phyloP scores from a whole-genome alignment of 192 early-diverging fungal species.

The Backusella sp. region DNA sequence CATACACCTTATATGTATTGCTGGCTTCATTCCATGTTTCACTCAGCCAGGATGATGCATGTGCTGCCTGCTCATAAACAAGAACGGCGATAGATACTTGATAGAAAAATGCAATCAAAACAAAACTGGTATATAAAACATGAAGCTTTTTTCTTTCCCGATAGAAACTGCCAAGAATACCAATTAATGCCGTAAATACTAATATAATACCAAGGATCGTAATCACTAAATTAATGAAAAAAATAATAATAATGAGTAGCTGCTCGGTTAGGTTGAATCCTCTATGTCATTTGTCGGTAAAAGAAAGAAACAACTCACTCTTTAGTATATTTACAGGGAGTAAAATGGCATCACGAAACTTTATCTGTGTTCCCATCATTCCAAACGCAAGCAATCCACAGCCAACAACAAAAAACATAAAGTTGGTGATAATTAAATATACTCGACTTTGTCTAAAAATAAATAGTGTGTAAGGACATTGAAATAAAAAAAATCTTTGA shows the following conservation, averaged over 20 bases:
- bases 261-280: not conserved
- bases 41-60: constrained; percentile 7
- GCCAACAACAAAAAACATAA: constrained; percentile 9
- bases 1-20: constrained; percentile 11
- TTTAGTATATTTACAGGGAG: constrained; percentile 21
- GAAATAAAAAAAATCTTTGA: not conserved
- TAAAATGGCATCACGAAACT: constrained; percentile 14
- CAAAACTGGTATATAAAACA: constrained; percentile 17
- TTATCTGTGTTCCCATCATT: constrained; percentile 23
- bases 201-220: constrained; percentile 19
- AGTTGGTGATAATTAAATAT: constrained; percentile 14
- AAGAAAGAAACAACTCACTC: not conserved
- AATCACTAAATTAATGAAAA: constrained; percentile 5
- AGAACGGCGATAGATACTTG: constrained; percentile 13
- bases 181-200: constrained; percentile 14
- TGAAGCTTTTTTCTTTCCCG: constrained; percentile 13
- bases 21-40: constrained; percentile 13
- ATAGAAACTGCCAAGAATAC: constrained; percentile 19
- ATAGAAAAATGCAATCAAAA: constrained; percentile 21
- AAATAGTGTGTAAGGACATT: not conserved
- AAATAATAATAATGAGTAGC: not conserved
- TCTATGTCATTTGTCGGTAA: too few species aligned
- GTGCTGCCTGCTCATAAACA: constrained; percentile 25
- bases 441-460: constrained; percentile 9
- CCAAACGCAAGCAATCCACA: constrained; percentile 20